phyloP scores from a whole-genome alignment of 768 basidiomycete genomes.

The Lactifluus volemus region DNA sequence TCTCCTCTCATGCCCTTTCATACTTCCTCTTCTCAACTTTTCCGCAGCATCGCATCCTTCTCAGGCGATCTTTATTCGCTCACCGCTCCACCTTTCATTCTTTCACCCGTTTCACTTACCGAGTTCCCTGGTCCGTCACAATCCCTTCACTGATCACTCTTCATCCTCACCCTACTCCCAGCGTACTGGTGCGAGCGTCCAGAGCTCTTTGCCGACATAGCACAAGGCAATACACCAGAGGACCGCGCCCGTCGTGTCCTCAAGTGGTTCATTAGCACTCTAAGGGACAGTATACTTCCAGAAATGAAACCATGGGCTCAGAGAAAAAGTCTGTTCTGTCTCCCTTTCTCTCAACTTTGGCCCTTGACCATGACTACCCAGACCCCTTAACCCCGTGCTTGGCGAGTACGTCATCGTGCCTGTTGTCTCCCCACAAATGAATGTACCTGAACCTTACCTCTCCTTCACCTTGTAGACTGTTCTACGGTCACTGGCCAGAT shows the following conservation, averaged over 20 bases:
- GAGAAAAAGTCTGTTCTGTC: slow-evolving; percentile 79
- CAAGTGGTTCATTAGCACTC: slow-evolving; percentile 92
- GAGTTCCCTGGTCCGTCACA: slow-evolving; percentile 74
- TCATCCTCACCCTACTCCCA: slow-evolving; percentile 23
- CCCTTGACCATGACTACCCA: slow-evolving; percentile 24
- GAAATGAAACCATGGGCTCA: slow-evolving; percentile 92
- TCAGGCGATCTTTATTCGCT: slow-evolving; percentile 81
- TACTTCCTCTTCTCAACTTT: slow-evolving; percentile 9
- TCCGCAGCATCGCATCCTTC: slow-evolving; percentile 65
- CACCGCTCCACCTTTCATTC: slow-evolving; percentile 86
- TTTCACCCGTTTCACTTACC: slow-evolving; percentile 83
- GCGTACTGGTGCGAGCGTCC: slow-evolving; percentile 98
- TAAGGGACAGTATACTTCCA: slow-evolving; percentile 94
- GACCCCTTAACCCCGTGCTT: slow-evolving; percentile 92
- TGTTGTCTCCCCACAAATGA: background rate
- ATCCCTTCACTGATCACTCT: background rate
- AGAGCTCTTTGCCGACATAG: slow-evolving; percentile 79
- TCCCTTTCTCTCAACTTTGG: background rate
- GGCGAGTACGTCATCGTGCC: slow-evolving; percentile 57
- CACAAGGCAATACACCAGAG: slow-evolving; percentile 64
- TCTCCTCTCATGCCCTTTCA: slow-evolving; percentile 12
- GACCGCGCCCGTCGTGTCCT: slow-evolving; percentile 74
- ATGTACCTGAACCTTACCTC: background rate
- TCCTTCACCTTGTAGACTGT: slow-evolving; percentile 40
- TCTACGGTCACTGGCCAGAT: slow-evolving; percentile 87